Evolutionary conservation across 2,329 filamentous ascomycete genomes (phyloP).

Genomic region (Diaporthe nobilis): DNA sequence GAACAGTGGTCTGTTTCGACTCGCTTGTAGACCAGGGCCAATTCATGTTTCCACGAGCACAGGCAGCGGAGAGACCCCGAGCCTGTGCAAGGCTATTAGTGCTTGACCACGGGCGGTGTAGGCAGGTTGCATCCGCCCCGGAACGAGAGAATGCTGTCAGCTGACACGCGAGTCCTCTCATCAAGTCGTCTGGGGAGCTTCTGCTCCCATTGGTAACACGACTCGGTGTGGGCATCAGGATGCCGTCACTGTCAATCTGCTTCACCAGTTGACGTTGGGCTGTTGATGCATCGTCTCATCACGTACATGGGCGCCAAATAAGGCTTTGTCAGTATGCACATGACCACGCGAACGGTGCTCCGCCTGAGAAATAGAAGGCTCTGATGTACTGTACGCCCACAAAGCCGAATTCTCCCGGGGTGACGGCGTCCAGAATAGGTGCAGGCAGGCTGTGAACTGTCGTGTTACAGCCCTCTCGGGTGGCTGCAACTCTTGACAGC

Average conservation of each 20-base stretch:
- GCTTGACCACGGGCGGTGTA: background rate
- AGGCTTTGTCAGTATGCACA: background rate
- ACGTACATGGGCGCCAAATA: background rate
- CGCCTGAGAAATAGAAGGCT: background rate
- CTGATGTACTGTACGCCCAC: background rate
- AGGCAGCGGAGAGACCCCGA: too few relatives aligned
- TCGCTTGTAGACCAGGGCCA: too few relatives aligned
- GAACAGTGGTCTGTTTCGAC: background rate
- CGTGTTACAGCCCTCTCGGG: conserved; percentile 6
- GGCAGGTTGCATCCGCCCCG: background rate
- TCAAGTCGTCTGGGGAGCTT: too few relatives aligned
- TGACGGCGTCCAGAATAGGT: background rate
- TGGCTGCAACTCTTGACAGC: conserved; percentile 16
- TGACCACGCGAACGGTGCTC: background rate
- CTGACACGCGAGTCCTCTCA: background rate
- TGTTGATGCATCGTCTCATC: background rate
- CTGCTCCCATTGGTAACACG: background rate
- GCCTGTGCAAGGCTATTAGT: background rate
- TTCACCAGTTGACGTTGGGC: background rate
- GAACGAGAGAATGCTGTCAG: background rate
- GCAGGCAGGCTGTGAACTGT: background rate
- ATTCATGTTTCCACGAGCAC: background rate
- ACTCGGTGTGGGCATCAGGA: conserved; percentile 1
- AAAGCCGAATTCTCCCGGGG: background rate
- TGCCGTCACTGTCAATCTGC: background rate